Percentiles rank a stretch among this genome's conserved stretches.
These are phyloP conservation scores for Leishmania gerbilli DNA, from an alignment of 208 protist species.

Conservation along the genomic window DNA sequence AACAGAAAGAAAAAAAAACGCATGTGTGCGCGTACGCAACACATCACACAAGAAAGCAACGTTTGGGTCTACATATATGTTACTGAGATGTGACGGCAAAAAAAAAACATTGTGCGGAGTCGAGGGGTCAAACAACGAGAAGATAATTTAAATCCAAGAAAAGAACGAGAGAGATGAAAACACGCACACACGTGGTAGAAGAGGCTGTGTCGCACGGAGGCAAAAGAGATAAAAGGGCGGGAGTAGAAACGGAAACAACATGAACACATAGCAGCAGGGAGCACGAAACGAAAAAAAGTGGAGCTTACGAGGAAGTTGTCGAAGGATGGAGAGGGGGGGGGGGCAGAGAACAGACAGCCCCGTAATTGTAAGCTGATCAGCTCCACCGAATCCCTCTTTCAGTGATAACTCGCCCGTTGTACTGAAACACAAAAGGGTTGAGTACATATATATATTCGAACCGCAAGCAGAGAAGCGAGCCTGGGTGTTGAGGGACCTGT, in stretches of 20 bases:
- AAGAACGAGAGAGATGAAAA: neutral
- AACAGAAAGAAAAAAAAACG: neutral
- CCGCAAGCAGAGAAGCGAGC: neutral
- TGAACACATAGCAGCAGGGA: neutral
- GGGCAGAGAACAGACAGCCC: neutral
- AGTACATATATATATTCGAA: neutral
- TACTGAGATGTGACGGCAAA: neutral
- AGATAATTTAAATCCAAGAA: neutral
- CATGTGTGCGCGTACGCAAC: neutral
- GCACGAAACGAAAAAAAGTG: neutral
- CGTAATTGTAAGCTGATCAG: neutral
- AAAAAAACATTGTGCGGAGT: neutral
- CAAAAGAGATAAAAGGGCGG: neutral
- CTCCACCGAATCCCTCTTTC: neutral
- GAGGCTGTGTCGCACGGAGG: neutral
- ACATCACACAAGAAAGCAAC: neutral
- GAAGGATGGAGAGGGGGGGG: neutral
- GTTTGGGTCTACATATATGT: neutral
- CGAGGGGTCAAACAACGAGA: neutral
- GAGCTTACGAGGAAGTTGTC: neutral
- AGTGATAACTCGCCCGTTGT: neutral
- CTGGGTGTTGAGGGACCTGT: neutral
- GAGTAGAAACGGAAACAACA: neutral
- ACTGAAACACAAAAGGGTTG: neutral
- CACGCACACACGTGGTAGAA: neutral